A percentile compares a stretch with the other conserved stretches of the same genome.
These are phyloP conservation scores for Trichoderma aggressivum DNA, from an alignment of 2,329 filamentous ascomycete species.

Conservation along the genomic window DNA sequence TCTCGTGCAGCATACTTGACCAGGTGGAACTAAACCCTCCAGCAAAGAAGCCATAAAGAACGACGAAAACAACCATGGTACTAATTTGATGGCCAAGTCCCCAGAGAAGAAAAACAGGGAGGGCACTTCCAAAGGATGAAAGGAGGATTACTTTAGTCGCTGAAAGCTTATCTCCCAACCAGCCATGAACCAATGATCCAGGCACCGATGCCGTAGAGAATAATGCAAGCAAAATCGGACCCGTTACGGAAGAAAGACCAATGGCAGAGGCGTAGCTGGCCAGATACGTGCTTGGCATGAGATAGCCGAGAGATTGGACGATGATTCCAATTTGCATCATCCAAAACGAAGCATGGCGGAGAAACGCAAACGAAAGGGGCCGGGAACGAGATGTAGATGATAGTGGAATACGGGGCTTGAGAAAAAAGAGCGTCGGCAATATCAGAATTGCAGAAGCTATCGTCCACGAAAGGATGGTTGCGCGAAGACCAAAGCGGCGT, in stretches of 20 bases:
- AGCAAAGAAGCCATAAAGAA: constrained; percentile 63
- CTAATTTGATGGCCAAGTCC: constrained; percentile 52
- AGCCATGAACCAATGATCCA: constrained; percentile 56
- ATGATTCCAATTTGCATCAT: constrained; percentile 57
- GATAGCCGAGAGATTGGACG: constrained; percentile 60
- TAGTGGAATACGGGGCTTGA: constrained; percentile 52
- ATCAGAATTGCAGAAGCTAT: constrained; percentile 49
- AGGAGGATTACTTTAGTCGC: constrained; percentile 54
- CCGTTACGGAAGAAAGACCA: constrained; percentile 51
- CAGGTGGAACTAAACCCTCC: constrained; percentile 62
- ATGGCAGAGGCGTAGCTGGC: constrained; percentile 54
- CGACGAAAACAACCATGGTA: constrained; percentile 56
- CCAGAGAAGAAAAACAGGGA: constrained; percentile 61
- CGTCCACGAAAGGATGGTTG: constrained; percentile 53
- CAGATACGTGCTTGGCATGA: constrained; percentile 60
- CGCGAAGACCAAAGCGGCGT: constrained; percentile 46
- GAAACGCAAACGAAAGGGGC: constrained; percentile 47
- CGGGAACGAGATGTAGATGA: constrained; percentile 33
- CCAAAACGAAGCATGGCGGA: constrained; percentile 51
- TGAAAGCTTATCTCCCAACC: constrained; percentile 52
- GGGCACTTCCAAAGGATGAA: constrained; percentile 53
- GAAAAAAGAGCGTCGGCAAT: constrained; percentile 52
- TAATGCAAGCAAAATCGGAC: constrained; percentile 55
- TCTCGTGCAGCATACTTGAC: constrained; percentile 52
- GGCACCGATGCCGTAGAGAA: constrained; percentile 60